Evolutionary conservation across 345 rosid species (phyloP).

Genomic region (Eucalyptus erythrocorys): DNA sequence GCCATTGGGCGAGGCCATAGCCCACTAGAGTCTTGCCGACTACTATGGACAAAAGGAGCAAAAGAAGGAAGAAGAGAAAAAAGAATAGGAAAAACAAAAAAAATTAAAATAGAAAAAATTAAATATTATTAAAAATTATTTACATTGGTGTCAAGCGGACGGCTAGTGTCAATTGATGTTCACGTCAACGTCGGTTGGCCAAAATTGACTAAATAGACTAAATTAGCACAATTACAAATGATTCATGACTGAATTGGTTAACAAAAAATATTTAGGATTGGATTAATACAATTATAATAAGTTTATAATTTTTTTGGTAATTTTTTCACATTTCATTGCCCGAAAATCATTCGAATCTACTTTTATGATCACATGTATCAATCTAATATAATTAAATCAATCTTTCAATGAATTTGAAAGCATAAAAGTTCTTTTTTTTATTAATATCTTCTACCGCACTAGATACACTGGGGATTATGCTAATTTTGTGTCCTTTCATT

Average conservation of each 20-base stretch:
- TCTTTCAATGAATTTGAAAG: too few relatives aligned
- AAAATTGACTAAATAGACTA: neutral
- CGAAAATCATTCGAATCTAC: too few relatives aligned
- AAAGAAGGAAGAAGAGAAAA: too few relatives aligned
- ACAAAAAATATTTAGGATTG: fast-evolving
- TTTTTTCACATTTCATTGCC: neutral
- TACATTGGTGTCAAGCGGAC: fast-evolving
- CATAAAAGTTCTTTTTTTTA: too few relatives aligned
- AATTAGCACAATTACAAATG: fast-evolving
- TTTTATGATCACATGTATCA: too few relatives aligned
- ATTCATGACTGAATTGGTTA: fast-evolving
- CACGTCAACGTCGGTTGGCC: fast-evolving
- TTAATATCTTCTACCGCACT: too few relatives aligned
- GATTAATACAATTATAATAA: fast-evolving
- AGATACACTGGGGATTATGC: too few relatives aligned
- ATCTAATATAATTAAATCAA: too few relatives aligned
- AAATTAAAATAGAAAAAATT: fast-evolving
- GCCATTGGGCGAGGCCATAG: too few relatives aligned
- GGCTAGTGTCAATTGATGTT: fast-evolving
- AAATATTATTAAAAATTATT: neutral
- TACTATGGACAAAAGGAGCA: too few relatives aligned
- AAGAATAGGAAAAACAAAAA: too few relatives aligned
- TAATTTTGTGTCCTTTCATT: neutral
- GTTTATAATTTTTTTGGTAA: fast-evolving
- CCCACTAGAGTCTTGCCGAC: fast-evolving